Conservation (phyloP, 805 yeast genomes). For the Wickerhamiella azyma region DNA sequence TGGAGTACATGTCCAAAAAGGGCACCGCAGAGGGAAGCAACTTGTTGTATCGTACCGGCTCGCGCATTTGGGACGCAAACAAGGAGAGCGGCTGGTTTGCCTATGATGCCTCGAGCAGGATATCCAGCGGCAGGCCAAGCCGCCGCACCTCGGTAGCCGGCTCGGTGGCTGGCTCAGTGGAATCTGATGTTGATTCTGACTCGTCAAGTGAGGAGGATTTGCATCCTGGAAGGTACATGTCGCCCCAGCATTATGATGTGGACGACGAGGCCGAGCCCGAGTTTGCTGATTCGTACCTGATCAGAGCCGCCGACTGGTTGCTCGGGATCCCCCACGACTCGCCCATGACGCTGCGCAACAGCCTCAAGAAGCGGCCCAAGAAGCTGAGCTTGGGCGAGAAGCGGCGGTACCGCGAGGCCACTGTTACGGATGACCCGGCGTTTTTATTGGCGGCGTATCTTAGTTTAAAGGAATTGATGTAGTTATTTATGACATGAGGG, state of each 20-base stretch:
- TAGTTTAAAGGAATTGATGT: slow-evolving; percentile 15
- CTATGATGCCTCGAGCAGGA: slow-evolving; percentile 13
- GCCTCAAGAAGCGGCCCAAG: slow-evolving; percentile 2
- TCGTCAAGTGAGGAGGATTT: slow-evolving; percentile 8
- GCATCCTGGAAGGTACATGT: slow-evolving; percentile 1
- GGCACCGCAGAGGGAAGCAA: slow-evolving; percentile 13
- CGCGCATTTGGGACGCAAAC: slow-evolving; percentile 19
- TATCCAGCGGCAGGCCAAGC: slow-evolving; percentile 8
- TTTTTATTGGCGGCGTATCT: slow-evolving; percentile 10
- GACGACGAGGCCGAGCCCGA: slow-evolving; percentile 2
- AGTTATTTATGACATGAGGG: slow-evolving; percentile 18
- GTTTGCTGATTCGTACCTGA: slow-evolving; percentile 3
- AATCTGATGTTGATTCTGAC: neutral
- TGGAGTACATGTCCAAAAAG: slow-evolving; percentile 8
- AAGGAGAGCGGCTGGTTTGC: slow-evolving; percentile 13
- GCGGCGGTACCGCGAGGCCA: slow-evolving; percentile 9
- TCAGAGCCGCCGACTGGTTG: slow-evolving; percentile 11
- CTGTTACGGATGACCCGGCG: slow-evolving; percentile 10
- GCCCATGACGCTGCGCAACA: slow-evolving; percentile 8
- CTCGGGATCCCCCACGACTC: slow-evolving; percentile 11
- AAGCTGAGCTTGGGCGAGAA: slow-evolving; percentile 6
- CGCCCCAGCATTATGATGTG: neutral
- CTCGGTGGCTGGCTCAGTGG: neutral
- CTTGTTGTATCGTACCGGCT: slow-evolving; percentile 19
- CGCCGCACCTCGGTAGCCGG: slow-evolving; percentile 11